Percentiles rank a stretch among this genome's conserved stretches.
Conservation (phyloP, 495 filamentous ascomycete species). For the Xylaria telfairii region DNA sequence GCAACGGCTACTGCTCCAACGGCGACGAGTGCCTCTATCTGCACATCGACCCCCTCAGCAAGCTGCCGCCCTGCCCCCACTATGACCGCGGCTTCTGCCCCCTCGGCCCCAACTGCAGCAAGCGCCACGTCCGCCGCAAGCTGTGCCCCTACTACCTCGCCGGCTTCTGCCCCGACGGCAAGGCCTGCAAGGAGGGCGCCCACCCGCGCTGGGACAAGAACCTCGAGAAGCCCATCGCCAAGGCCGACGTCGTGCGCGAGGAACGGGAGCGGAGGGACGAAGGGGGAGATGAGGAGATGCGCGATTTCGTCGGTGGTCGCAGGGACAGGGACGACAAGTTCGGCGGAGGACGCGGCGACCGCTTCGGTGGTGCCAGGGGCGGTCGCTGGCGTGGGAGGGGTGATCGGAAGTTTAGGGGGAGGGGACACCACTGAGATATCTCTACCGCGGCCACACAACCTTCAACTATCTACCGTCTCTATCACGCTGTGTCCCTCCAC, state of each 20-base stretch:
- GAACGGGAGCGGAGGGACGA: constrained; percentile 62
- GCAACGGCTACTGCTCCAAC: constrained; percentile 91
- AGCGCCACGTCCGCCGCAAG: constrained; percentile 79
- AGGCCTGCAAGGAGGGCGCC: constrained; percentile 73
- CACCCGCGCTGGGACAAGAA: constrained; percentile 81
- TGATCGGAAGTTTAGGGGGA: constrained; percentile 42
- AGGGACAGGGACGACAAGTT: constrained; percentile 57
- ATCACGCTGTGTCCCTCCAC: neutral
- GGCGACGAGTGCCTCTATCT: constrained; percentile 97
- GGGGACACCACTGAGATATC: constrained; percentile 36
- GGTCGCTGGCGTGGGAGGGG: constrained; percentile 44
- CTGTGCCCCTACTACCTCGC: constrained; percentile 88
- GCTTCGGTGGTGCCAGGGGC: constrained; percentile 37
- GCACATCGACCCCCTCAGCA: constrained; percentile 83
- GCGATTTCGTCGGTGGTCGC: constrained; percentile 53
- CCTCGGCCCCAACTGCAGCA: constrained; percentile 81
- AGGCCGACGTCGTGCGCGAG: constrained; percentile 61
- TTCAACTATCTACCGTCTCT: neutral
- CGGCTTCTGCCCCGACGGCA: constrained; percentile 92
- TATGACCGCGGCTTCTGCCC: constrained; percentile 97
- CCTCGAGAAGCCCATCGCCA: constrained; percentile 74
- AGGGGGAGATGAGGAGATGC: constrained; percentile 55
- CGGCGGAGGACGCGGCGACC: constrained; percentile 30
- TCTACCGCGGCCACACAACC: neutral
- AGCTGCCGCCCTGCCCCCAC: constrained; percentile 86